phyloP scores from a whole-genome alignment of 2,329 filamentous ascomycete species.

The Microdochium paspali region DNA sequence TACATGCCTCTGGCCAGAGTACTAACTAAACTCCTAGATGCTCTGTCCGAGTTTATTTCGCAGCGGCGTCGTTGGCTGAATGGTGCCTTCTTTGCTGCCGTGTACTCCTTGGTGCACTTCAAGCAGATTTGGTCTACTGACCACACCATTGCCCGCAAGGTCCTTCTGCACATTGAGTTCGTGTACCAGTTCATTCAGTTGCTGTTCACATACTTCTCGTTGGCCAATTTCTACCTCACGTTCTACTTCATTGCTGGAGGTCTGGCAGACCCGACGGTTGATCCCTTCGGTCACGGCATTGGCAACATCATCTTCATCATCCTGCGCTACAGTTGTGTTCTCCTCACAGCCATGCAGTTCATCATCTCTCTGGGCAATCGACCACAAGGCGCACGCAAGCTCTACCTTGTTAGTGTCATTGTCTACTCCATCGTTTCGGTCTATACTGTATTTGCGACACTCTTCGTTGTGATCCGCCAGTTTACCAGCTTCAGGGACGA shows the following conservation, averaged over 20 bases:
- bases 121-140: conserved; percentile 89
- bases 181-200: conserved; percentile 90
- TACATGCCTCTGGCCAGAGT: conserved; percentile 2
- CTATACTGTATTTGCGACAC: conserved; percentile 81
- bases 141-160: conserved; percentile 80
- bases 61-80: conserved; percentile 96
- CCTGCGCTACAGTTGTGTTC: conserved; percentile 73
- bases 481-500: conserved; percentile 43
- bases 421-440: conserved; percentile 91
- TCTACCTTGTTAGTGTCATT: conserved; percentile 82
- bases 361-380: conserved; percentile 94
- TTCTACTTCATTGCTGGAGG: conserved; percentile 98
- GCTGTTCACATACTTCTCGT: conserved; percentile 93
- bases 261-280: conserved; percentile 65
- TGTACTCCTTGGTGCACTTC: conserved; percentile 94
- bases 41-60: conserved; percentile 93
- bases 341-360: conserved; percentile 91
- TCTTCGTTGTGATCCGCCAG: conserved; percentile 86
- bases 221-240: conserved; percentile 97
- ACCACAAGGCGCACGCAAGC: conserved; percentile 84
- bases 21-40: conserved; percentile 46
- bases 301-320: conserved; percentile 80
- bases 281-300: conserved; percentile 86
- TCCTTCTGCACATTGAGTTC: conserved; percentile 90
- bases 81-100: conserved; percentile 95